These are phyloP conservation scores for Crithidia thermophila DNA, from an alignment of 208 protist species.

Conservation along the genomic window DNA sequence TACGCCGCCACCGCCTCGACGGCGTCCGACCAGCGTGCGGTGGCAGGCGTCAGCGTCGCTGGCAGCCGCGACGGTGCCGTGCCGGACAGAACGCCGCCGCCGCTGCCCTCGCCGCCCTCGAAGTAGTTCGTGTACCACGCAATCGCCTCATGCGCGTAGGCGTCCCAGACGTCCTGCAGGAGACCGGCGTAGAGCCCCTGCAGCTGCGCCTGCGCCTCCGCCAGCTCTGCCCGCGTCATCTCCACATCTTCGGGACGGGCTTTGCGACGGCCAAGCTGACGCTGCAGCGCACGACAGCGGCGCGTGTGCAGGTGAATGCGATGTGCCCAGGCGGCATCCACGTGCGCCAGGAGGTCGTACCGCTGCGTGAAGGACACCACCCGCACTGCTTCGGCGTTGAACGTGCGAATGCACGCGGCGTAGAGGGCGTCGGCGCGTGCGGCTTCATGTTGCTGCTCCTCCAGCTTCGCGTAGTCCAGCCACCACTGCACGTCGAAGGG, in stretches of 20 bases:
- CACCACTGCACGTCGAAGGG: constrained; percentile 64
- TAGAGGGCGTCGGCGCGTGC: constrained; percentile 65
- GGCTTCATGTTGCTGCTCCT: constrained; percentile 64
- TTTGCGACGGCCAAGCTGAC: constrained; percentile 1
- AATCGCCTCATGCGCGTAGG: constrained; percentile 77
- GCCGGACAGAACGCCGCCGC: constrained; percentile 28
- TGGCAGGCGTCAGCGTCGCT: constrained; percentile 49
- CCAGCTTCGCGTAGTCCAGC: constrained; percentile 77
- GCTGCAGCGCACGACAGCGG: constrained; percentile 27
- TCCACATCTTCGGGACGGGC: constrained; percentile 14
- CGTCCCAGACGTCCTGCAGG: constrained; percentile 73
- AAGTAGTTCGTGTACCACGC: constrained; percentile 50
- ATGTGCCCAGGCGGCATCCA: constrained; percentile 72
- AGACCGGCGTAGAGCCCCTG: constrained; percentile 45
- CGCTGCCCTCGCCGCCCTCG: constrained; percentile 27
- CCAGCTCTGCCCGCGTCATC: constrained; percentile 20
- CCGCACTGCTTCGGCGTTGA: constrained; percentile 47
- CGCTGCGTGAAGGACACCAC: constrained; percentile 61
- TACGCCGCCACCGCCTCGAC: constrained; percentile 66
- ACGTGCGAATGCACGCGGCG: constrained; percentile 46
- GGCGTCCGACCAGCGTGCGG: constrained; percentile 73
- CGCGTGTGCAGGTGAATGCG: constrained; percentile 59
- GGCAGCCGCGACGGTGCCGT: constrained; percentile 41
- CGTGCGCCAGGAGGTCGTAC: constrained; percentile 69
- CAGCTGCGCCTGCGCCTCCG: constrained; percentile 32